Evolutionary conservation across 148 eudicot genomes (phyloP).

Genomic region (Chenopodium suecicum): DNA sequence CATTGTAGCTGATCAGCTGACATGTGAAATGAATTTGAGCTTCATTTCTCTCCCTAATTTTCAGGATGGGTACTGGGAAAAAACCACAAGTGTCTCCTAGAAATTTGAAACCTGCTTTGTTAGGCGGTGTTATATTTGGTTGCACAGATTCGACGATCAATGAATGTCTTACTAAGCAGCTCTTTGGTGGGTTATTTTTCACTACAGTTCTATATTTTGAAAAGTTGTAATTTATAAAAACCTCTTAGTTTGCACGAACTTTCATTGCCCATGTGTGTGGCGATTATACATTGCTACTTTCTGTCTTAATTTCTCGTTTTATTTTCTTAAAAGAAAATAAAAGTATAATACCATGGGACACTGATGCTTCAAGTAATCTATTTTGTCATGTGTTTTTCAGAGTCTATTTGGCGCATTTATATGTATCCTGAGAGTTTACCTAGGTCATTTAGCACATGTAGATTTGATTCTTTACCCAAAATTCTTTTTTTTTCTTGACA

Average conservation of each 20-base stretch:
- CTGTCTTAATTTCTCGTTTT: neutral
- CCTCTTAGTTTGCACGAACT: neutral
- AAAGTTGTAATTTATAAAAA: neutral
- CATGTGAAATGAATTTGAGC: conserved; percentile 2
- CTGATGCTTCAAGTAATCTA: neutral
- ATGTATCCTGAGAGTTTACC: neutral
- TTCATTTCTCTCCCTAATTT: conserved; percentile 20
- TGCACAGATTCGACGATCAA: conserved; percentile 54
- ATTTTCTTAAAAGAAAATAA: neutral
- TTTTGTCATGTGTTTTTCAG: neutral
- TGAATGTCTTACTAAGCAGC: conserved; percentile 73
- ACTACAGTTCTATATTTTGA: neutral
- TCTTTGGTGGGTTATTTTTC: conserved; percentile 61
- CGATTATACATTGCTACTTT: neutral
- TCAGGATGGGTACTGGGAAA: conserved; percentile 50
- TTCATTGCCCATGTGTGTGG: neutral
- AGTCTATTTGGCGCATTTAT: neutral
- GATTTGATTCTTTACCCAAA: conserved; percentile 7
- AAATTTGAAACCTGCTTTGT: conserved; percentile 50
- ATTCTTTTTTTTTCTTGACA: conserved; percentile 26
- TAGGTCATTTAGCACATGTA: neutral
- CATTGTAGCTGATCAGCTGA: neutral
- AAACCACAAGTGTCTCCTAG: conserved; percentile 32
- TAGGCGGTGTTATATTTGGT: conserved; percentile 86
- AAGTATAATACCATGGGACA: neutral